Conservation (phyloP, 164 flowering plant species). For the Kalanchoe fedtschenkoi region DNA sequence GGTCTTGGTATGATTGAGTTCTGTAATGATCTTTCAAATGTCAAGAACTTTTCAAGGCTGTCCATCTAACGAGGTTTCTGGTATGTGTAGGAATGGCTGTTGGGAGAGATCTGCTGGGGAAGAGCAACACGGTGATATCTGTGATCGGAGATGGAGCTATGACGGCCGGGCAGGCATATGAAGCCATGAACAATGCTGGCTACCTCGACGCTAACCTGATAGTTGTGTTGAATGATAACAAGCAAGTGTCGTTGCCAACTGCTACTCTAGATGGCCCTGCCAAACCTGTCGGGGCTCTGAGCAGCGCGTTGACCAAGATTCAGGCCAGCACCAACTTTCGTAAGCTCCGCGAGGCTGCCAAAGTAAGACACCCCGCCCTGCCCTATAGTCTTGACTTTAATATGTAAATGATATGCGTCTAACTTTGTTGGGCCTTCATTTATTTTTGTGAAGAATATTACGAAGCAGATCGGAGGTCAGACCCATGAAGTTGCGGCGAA, state of each 20-base stretch:
- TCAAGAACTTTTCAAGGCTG: background rate
- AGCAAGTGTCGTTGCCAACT: conserved; percentile 90
- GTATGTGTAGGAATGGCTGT: conserved; percentile 68
- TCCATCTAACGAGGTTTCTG: background rate
- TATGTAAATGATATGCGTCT: background rate
- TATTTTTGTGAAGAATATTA: conserved; percentile 29
- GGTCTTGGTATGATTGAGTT: conserved; percentile 55
- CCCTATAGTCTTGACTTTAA: background rate
- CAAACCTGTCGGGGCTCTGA: conserved; percentile 86
- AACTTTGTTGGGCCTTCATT: background rate
- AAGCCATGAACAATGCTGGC: conserved; percentile 93
- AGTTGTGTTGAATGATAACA: conserved; percentile 71
- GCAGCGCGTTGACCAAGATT: conserved; percentile 51
- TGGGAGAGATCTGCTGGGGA: conserved; percentile 73
- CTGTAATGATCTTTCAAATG: background rate
- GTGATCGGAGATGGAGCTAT: conserved; percentile 98
- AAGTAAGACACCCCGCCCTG: conserved; percentile 26
- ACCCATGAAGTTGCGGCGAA: conserved; percentile 72
- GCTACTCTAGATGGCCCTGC: conserved; percentile 94
- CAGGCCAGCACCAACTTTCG: conserved; percentile 68
- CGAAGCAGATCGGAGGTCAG: conserved; percentile 62
- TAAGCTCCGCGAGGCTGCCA: conserved; percentile 73
- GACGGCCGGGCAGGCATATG: conserved; percentile 98
- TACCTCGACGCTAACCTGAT: conserved; percentile 73
- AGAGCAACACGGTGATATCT: conserved; percentile 61